A percentile compares a stretch with the other conserved stretches of the same genome.
Conservation (phyloP, 2,329 filamentous ascomycete genomes). For the Aspergillus bombycis region DNA sequence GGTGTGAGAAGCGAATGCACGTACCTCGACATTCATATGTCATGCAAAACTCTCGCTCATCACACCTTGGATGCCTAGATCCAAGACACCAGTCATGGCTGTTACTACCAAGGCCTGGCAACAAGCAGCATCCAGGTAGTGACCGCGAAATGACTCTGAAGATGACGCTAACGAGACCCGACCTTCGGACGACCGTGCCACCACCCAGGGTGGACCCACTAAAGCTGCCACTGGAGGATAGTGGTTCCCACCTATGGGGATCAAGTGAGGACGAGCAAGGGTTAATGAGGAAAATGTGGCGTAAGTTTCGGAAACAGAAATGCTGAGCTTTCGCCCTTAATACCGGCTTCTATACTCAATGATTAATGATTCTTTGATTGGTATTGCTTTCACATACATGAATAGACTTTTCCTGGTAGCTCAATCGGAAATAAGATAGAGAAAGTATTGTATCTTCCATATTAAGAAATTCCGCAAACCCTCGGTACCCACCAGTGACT, state of each 20-base stretch:
- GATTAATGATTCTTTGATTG: slow-evolving; percentile 5
- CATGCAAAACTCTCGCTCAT: slow-evolving; percentile 13
- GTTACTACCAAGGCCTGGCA: slow-evolving; percentile 42
- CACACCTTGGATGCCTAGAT: slow-evolving; percentile 20
- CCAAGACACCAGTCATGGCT: slow-evolving; percentile 21
- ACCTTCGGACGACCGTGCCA: slow-evolving; percentile 62
- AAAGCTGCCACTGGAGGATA: slow-evolving; percentile 51
- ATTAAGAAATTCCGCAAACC: neutral
- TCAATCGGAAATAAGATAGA: neutral
- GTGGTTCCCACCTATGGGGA: slow-evolving; percentile 47
- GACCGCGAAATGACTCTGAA: slow-evolving; percentile 91
- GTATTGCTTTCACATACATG: neutral
- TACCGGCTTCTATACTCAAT: neutral
- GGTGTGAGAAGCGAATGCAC: slow-evolving; percentile 25
- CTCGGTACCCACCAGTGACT: neutral
- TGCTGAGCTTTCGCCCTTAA: slow-evolving; percentile 6
- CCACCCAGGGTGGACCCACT: slow-evolving; percentile 68
- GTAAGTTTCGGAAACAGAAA: slow-evolving; percentile 40
- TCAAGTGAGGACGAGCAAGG: slow-evolving; percentile 44
- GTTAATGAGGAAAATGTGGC: slow-evolving; percentile 49
- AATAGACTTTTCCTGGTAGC: too few species aligned
- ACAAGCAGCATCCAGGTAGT: slow-evolving; percentile 59
- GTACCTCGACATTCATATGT: slow-evolving; percentile 15
- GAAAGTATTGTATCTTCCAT: neutral
- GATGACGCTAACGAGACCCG: slow-evolving; percentile 91